Conservation (phyloP, 1,139 yeast species). For the Casaregolazyma lundiana region DNA sequence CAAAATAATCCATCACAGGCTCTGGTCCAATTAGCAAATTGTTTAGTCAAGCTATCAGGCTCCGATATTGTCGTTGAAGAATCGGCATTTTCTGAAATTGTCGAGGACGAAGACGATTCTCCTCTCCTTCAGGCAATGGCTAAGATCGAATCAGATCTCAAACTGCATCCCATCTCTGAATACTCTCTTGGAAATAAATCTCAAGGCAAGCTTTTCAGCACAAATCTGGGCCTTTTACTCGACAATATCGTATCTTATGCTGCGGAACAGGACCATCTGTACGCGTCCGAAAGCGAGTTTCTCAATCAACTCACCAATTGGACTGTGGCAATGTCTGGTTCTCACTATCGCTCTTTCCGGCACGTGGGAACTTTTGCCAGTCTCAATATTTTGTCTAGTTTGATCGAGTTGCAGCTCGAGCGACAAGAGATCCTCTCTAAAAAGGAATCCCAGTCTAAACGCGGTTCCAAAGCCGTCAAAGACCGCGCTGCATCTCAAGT, state of each 20-base stretch:
- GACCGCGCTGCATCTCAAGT: neutral
- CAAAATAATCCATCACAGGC: conserved; percentile 42
- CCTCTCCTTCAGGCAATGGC: conserved; percentile 1
- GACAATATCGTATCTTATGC: conserved; percentile 47
- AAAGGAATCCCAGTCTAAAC: conserved; percentile 12
- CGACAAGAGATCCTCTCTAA: conserved; percentile 9
- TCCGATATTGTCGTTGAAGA: conserved; percentile 45
- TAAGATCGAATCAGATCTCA: conserved; percentile 46
- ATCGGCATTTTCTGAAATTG: neutral
- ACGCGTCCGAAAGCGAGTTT: conserved; percentile 42
- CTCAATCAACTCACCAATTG: conserved; percentile 64
- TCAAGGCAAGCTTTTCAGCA: conserved; percentile 50
- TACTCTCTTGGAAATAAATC: conserved; percentile 61
- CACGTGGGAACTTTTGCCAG: conserved; percentile 60
- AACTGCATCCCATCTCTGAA: conserved; percentile 62
- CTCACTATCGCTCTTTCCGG: conserved; percentile 68
- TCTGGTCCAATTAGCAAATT: conserved; percentile 59
- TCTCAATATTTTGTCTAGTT: conserved; percentile 53
- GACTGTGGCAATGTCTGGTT: conserved; percentile 68
- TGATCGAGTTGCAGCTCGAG: conserved; percentile 45
- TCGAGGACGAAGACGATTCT: conserved; percentile 65
- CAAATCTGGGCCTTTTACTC: conserved; percentile 54
- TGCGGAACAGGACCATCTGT: conserved; percentile 62
- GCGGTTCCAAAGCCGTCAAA: conserved; percentile 2
- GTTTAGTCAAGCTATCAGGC: conserved; percentile 53